phyloP scores from a whole-genome alignment of 352 stramenopile genomes.

The Phytophthora cactorum region DNA sequence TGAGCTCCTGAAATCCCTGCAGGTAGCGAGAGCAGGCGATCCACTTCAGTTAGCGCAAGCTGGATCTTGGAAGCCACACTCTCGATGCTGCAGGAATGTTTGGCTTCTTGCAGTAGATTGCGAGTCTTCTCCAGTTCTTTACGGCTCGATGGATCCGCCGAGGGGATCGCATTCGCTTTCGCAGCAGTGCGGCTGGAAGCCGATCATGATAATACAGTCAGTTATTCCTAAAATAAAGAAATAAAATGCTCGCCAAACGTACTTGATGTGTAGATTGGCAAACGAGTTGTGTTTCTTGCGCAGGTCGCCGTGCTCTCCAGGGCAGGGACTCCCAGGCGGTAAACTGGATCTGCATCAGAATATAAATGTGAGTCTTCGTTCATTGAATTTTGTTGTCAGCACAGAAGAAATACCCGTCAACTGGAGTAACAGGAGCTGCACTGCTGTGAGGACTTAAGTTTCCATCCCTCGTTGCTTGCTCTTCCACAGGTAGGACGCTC shows the following conservation, averaged over 20 bases:
- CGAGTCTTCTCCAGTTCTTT: slow-evolving; percentile 67
- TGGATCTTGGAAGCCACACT: slow-evolving; percentile 57
- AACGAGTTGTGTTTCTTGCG: slow-evolving; percentile 59
- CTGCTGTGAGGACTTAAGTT: slow-evolving; percentile 16
- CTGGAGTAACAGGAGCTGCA: slow-evolving; percentile 30
- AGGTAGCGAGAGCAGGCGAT: slow-evolving; percentile 35
- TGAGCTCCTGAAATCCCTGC: slow-evolving; percentile 1
- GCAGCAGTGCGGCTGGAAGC: slow-evolving; percentile 37
- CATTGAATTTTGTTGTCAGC: background rate
- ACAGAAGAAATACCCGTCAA: slow-evolving; percentile 39
- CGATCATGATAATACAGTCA: slow-evolving; percentile 13
- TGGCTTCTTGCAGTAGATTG: slow-evolving; percentile 59
- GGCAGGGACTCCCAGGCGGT: slow-evolving; percentile 11
- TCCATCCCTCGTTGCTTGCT: slow-evolving; percentile 31
- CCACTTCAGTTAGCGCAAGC: slow-evolving; percentile 48
- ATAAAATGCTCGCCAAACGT: slow-evolving; percentile 1
- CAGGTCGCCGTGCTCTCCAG: slow-evolving; percentile 1
- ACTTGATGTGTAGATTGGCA: slow-evolving; percentile 63
- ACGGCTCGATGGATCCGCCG: slow-evolving; percentile 32
- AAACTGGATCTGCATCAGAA: slow-evolving; percentile 16
- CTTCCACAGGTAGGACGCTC: slow-evolving; percentile 76
- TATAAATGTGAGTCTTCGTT: slow-evolving; percentile 5
- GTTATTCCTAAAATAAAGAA: background rate
- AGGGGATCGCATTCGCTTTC: slow-evolving; percentile 31
- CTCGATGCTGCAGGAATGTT: slow-evolving; percentile 45